These are phyloP conservation scores for Myxozyma lipomycoides DNA, from an alignment of 805 yeast species.

Conservation along the genomic window DNA sequence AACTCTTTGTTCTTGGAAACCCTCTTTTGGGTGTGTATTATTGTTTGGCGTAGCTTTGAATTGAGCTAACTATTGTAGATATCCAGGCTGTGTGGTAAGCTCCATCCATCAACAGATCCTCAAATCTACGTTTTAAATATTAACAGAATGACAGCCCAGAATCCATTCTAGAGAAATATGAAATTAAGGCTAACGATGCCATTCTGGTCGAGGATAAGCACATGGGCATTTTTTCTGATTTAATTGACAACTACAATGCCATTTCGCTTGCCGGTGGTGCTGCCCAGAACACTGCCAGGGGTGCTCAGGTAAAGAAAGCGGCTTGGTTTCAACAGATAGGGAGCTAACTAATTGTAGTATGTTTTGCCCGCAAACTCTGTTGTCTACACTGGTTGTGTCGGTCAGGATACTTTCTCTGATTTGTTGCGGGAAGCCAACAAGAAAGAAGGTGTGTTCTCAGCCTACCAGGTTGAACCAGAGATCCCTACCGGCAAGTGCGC, in stretches of 20 bases:
- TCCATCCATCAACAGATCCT: neutral
- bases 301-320: slow-evolving; percentile 58
- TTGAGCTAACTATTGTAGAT: slow-evolving; percentile 13
- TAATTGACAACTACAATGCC: slow-evolving; percentile 56
- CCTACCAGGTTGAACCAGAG: slow-evolving; percentile 65
- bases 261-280: slow-evolving; percentile 96
- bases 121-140: neutral
- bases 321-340: neutral
- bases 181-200: slow-evolving; percentile 87
- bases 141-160: slow-evolving; percentile 12
- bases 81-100: slow-evolving; percentile 30
- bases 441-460: slow-evolving; percentile 81
- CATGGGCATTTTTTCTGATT: slow-evolving; percentile 79
- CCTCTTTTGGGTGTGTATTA: slow-evolving; percentile 29
- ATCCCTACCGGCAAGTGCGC: slow-evolving; percentile 97
- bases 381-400: slow-evolving; percentile 93
- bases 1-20: slow-evolving; percentile 28
- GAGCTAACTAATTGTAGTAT: slow-evolving; percentile 40
- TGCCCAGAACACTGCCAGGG: slow-evolving; percentile 98
- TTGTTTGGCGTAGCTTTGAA: neutral
- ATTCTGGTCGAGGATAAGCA: slow-evolving; percentile 81
- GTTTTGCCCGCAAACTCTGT: slow-evolving; percentile 76
- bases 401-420: slow-evolving; percentile 83
- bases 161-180: slow-evolving; percentile 64
- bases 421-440: slow-evolving; percentile 77